A percentile compares a stretch with the other conserved stretches of the same genome.
Conservation (phyloP, 768 basidiomycete genomes). For the Pisolithus sp. region DNA sequence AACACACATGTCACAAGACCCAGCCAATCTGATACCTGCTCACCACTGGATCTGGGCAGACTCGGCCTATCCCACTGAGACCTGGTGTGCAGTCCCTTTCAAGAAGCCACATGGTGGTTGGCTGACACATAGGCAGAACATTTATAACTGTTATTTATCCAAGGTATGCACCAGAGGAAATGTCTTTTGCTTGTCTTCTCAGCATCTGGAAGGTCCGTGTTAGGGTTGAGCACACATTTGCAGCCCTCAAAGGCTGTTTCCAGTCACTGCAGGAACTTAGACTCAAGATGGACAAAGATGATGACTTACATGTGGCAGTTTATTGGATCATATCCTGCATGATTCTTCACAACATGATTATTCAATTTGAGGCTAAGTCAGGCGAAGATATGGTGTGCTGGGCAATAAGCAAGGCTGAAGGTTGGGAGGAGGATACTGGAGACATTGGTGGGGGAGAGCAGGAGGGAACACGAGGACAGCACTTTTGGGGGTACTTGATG, state of each 20-base stretch:
- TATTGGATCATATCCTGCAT: neutral
- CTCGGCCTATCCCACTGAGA: neutral
- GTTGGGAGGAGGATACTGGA: neutral
- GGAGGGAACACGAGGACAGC: too few relatives aligned
- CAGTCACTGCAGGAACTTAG: neutral
- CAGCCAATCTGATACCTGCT: too few relatives aligned
- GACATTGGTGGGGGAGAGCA: too few relatives aligned
- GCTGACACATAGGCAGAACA: neutral
- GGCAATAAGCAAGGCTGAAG: neutral
- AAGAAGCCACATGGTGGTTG: neutral
- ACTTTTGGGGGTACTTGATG: too few relatives aligned
- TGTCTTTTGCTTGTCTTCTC: neutral
- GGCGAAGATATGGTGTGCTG: neutral
- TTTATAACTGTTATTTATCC: neutral
- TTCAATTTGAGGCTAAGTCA: neutral
- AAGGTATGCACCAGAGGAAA: neutral
- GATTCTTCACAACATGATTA: slow-evolving; percentile 2
- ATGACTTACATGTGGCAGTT: neutral
- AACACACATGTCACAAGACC: too few relatives aligned
- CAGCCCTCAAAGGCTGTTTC: slow-evolving; percentile 1
- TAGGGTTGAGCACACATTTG: slow-evolving; percentile 1
- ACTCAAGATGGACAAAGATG: neutral
- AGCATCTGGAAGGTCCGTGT: neutral
- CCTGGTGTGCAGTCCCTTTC: neutral
- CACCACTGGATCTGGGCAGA: too few relatives aligned